Base-by-base conservation (phyloP, 2,329 filamentous ascomycete species). In the Colletotrichum musicola region DNA sequence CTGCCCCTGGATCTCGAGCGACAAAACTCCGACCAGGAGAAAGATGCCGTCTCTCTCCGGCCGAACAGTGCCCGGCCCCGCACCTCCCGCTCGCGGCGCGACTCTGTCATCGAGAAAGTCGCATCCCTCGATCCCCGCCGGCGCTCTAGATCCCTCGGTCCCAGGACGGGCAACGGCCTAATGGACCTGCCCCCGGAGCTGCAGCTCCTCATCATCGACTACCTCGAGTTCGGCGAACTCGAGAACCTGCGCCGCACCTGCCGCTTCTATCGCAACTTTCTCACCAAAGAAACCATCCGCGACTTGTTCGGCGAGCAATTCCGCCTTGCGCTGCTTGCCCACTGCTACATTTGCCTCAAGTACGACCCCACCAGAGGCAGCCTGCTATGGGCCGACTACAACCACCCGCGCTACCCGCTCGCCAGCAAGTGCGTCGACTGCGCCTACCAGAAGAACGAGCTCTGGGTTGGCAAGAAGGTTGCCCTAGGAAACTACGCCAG, bases 191-290 rank as follows among this genome's bases (percentile, higher is more conserved):
- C 83, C 4, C 74, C 74, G 7, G 83, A 85, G 72, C 71, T 85
- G 6, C 81, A 83, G 60, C 73, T 83, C 50, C 73, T 79, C 71
- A 77, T 84, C 47, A 72, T 84, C n/a, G 71, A 73, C 22, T 72
- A 80, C 22, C 79, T 84, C 59, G 76, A 77, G 62, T 83, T 84
- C 63, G 81, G 79, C 46, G 80, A 84, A 71, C 76, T 85, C 18
- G 78, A 83, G 71, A 77, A 77, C 16, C 74, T 85, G 16, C 79
- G 83, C 12, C 76, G 78, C 27, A 83, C 82, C 10, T 83, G 79
- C 72, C 78, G 74, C 46, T 75, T 76, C 67, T 77, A 82, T 60
- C 79, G 77, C 58, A 58, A 71, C 20, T 73, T 78, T 16, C 75
- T 83, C 40, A 79, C 73, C 25, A 78, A 80, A 4, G 62, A 74